These are phyloP conservation scores for Diutina siamensis DNA, from an alignment of 1,139 yeast species.

Conservation along the genomic window DNA sequence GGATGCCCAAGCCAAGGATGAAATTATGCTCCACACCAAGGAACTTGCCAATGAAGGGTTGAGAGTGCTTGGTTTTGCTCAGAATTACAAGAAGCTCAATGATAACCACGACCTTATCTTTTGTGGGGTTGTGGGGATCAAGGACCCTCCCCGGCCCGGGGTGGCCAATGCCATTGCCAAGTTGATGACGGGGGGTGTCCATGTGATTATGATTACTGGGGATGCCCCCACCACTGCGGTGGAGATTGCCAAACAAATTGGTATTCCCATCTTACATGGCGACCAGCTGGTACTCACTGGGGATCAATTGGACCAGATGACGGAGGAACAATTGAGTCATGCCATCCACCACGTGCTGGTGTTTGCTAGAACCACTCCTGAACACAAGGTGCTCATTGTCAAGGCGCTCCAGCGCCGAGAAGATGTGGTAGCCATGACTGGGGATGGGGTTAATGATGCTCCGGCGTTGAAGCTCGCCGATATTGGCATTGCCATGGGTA, in stretches of 20 bases:
- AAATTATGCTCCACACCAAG: constrained; percentile 45
- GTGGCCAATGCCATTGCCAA: constrained; percentile 62
- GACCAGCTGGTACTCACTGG: constrained; percentile 66
- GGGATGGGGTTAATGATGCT: constrained; percentile 98
- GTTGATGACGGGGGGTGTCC: constrained; percentile 84
- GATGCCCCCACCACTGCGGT: constrained; percentile 90
- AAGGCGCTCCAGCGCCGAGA: constrained; percentile 87
- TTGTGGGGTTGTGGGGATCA: constrained; percentile 86
- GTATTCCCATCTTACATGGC: constrained; percentile 66
- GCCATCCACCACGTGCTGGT: constrained; percentile 77
- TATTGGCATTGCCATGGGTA: constrained; percentile 96
- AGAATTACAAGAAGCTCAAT: constrained; percentile 23
- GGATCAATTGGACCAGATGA: constrained; percentile 61
- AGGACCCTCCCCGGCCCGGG: constrained; percentile 90
- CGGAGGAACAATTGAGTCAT: constrained; percentile 56
- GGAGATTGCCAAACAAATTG: constrained; percentile 83
- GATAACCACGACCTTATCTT: constrained; percentile 50
- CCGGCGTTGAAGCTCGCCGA: constrained; percentile 97
- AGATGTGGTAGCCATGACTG: constrained; percentile 97
- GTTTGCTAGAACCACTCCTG: constrained; percentile 95
- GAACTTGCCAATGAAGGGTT: constrained; percentile 72
- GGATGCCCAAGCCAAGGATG: constrained; percentile 34
- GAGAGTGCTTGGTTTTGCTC: constrained; percentile 76
- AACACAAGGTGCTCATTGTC: constrained; percentile 85
- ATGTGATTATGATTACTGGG: constrained; percentile 95